Evolutionary conservation across 495 filamentous ascomycete genomes (phyloP).

Genomic region (Penicillium maclennaniae): DNA sequence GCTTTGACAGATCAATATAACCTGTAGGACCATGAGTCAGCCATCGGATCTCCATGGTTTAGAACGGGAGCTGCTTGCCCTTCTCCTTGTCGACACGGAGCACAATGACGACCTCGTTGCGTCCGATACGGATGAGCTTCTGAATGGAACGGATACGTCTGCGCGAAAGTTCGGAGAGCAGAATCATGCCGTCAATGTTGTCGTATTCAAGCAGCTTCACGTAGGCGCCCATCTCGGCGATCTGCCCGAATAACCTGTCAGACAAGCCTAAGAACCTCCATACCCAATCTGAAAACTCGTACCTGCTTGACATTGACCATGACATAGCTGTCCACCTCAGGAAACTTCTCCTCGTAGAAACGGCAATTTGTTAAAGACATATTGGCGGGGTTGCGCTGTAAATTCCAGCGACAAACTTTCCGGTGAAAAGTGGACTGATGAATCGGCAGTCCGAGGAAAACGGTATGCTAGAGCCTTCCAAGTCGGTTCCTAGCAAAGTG

Average conservation of each 20-base stretch:
- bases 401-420: conserved; percentile 21
- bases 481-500: conserved; percentile 10
- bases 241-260: conserved; percentile 48
- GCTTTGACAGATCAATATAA: conserved; percentile 98
- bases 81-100: conserved; percentile 99
- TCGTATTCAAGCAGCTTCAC: conserved; percentile 99
- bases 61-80: conserved; percentile 49
- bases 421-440: conserved; percentile 14
- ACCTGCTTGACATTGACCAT: conserved; percentile 99
- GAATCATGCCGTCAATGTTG: conserved; percentile 99
- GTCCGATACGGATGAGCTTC: conserved; percentile 95
- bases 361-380: conserved; percentile 99
- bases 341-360: conserved; percentile 98
- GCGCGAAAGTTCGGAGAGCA: conserved; percentile 91
- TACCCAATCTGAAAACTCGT: conserved; percentile 17
- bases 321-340: conserved; percentile 97
- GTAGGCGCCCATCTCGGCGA: conserved; percentile 99
- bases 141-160: conserved; percentile 97
- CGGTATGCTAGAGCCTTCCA: conserved; percentile 4
- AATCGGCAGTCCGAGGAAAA: conserved; percentile 19
- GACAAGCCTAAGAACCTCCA: neutral
- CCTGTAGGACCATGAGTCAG: conserved; percentile 48
- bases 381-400: conserved; percentile 47
- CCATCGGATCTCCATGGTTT: neutral
- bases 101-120: conserved; percentile 97